Conservation (phyloP, 352 stramenopile genomes). For the Pythium oligandrum region DNA sequence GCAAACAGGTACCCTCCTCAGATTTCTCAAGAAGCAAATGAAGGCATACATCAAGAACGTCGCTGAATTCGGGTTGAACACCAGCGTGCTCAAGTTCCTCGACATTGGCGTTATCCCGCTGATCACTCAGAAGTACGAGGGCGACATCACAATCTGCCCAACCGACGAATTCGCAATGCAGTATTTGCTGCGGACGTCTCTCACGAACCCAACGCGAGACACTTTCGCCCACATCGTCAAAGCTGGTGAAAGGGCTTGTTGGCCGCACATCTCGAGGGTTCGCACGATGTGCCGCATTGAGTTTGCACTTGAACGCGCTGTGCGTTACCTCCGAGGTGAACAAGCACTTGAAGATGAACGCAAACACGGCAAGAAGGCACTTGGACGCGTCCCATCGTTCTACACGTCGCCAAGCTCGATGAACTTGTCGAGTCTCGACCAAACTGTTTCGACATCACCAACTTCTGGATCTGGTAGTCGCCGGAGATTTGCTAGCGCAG, state of each 20-base stretch:
- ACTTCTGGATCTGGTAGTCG: background rate
- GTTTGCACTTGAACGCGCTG: constrained; percentile 91
- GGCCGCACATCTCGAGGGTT: constrained; percentile 93
- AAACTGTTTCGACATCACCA: constrained; percentile 9
- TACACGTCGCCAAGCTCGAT: constrained; percentile 86
- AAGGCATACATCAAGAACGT: constrained; percentile 89
- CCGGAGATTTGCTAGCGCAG: constrained; percentile 5
- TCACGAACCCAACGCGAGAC: constrained; percentile 74
- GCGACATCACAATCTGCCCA: constrained; percentile 97
- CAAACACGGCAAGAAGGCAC: constrained; percentile 57
- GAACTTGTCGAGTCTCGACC: constrained; percentile 74
- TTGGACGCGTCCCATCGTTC: constrained; percentile 81
- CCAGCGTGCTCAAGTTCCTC: constrained; percentile 77
- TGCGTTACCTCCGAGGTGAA: constrained; percentile 75
- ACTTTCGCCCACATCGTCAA: constrained; percentile 68
- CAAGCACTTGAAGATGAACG: constrained; percentile 79
- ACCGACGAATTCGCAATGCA: constrained; percentile 85
- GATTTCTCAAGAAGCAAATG: constrained; percentile 95
- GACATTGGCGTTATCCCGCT: constrained; percentile 77
- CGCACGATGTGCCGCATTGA: constrained; percentile 96
- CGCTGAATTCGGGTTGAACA: constrained; percentile 82
- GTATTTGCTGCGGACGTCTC: constrained; percentile 68
- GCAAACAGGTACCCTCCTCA: constrained; percentile 82
- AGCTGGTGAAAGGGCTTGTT: constrained; percentile 90
- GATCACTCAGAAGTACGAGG: constrained; percentile 95